Percentiles rank a stretch among this genome's conserved stretches.
Evolutionary conservation across 345 rosid species (phyloP).

Genomic region (Lepidium sativum): DNA sequence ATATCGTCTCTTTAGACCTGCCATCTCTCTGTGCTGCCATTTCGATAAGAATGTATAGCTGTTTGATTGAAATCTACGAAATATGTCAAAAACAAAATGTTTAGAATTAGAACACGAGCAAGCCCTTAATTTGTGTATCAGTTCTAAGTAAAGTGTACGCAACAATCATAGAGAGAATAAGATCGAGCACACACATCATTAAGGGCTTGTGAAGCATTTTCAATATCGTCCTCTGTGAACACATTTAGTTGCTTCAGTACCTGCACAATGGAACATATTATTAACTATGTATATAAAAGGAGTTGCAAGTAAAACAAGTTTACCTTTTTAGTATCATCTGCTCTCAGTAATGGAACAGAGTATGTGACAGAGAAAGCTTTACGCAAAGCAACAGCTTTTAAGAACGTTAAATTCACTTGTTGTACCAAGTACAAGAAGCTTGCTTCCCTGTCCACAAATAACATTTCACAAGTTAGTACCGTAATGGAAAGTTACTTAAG

Average conservation of each 20-base stretch:
- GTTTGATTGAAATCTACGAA: constrained; percentile 35
- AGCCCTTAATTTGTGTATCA: neutral
- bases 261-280: constrained; percentile 17
- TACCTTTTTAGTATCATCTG: constrained; percentile 65
- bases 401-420: constrained; percentile 72
- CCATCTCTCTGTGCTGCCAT: constrained; percentile 36
- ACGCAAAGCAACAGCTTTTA: constrained; percentile 52
- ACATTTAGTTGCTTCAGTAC: constrained; percentile 60
- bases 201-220: constrained; percentile 57
- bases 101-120: neutral
- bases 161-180: neutral
- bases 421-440: constrained; percentile 71
- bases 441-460: constrained; percentile 49
- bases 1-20: constrained; percentile 58
- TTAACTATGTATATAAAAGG: too few relatives aligned
- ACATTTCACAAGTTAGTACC: neutral
- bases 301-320: neutral
- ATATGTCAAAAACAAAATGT: too few relatives aligned
- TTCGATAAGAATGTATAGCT: too few relatives aligned
- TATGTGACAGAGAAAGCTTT: constrained; percentile 59
- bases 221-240: constrained; percentile 47
- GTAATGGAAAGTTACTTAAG: too few relatives aligned
- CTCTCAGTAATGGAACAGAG: constrained; percentile 50
- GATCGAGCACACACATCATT: constrained; percentile 45
- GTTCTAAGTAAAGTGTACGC: neutral